These are phyloP conservation scores for Tetracentron sinense DNA, from an alignment of 164 flowering plant genomes.

Conservation along the genomic window DNA sequence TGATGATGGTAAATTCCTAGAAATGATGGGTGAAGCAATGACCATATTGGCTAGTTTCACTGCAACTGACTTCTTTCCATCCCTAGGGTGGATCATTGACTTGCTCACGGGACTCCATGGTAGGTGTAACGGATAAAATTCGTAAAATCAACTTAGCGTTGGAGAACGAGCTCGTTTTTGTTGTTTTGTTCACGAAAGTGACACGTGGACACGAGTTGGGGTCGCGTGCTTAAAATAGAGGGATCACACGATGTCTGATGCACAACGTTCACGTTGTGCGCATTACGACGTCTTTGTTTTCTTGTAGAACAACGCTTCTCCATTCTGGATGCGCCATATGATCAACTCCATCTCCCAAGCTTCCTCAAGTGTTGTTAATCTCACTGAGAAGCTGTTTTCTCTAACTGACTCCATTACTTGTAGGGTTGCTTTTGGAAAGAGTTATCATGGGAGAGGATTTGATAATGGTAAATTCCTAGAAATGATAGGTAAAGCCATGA, in stretches of 20 bases:
- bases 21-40: neutral
- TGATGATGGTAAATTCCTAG: neutral
- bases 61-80: neutral
- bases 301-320: too few relatives aligned
- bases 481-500: neutral
- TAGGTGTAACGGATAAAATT: too few relatives aligned
- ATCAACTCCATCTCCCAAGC: neutral
- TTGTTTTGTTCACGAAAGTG: too few relatives aligned
- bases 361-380: neutral
- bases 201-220: too few relatives aligned
- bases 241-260: too few relatives aligned
- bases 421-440: neutral
- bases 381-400: neutral
- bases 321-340: too few relatives aligned
- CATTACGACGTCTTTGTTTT: too few relatives aligned
- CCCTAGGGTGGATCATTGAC: neutral
- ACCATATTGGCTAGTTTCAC: neutral
- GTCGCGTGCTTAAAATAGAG: too few relatives aligned
- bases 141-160: too few relatives aligned
- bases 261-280: too few relatives aligned
- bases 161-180: too few relatives aligned
- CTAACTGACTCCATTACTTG: neutral
- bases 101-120: neutral
- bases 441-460: neutral
- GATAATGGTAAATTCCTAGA: neutral